Base-by-base conservation (phyloP, 202 grass and related monocot genomes). In the Eragrostis tef region DNA sequence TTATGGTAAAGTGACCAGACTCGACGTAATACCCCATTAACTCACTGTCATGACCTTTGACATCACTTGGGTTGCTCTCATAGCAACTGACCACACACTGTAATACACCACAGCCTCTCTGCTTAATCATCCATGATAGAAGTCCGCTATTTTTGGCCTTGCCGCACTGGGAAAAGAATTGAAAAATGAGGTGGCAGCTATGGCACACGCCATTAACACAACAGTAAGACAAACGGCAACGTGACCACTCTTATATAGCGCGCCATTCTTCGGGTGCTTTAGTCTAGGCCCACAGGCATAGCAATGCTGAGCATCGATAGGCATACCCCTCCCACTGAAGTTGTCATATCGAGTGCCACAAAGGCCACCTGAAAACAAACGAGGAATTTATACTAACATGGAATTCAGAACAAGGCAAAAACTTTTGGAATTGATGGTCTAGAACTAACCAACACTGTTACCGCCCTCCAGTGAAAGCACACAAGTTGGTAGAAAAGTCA, bases 281-380 rank as follows among this genome's bases (percentile, higher is more conserved):
- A 74, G 6, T 42, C 1, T 11, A 24, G 3, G 19, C 2, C 51
- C 4, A 21, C 52, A 58, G 7, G 29, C 51, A 74, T 74, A 58
- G 1, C 50, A 74, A 57, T 74, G 29, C 14, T 58, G 50, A 15
- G 19, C 11, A 41, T 74, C 50, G 0, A 74, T 34, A 22, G n/a
- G 31, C 3, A 12, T 46, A 46, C 44, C 44, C 44, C 11, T 46
- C 44, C 8, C 44, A 57, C 3, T 7, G 16, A 36, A 56, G 2
- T 73, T 54, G 49, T 54, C 70, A 73, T 73, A 73, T 39, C 15
- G 31, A 56, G 8, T 73, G 27, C 31, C 50, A 41, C 50, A 3
- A 56, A 73, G 49, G 10, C 70, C 70, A 56, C 70, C 70, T 73
- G 17, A 36, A 73, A 73, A 73, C 36, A 22, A 46, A 39, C 5